Base-by-base conservation (phyloP, 306 rosid genomes). In the Canavalia gladiata region DNA sequence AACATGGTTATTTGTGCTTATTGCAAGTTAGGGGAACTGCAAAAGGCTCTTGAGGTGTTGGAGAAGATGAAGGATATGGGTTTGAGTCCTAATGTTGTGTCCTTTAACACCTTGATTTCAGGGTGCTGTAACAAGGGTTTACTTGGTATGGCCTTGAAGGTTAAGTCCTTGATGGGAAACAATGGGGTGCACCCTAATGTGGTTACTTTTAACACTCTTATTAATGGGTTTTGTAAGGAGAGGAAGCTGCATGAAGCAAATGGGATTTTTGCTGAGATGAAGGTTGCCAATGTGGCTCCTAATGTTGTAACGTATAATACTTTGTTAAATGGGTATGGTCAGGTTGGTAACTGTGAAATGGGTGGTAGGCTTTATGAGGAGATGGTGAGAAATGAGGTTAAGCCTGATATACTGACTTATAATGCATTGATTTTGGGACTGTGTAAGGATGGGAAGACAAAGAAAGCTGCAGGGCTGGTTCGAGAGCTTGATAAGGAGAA, bases 361-460 rank as follows among this genome's bases (percentile, higher is more conserved):
- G 90, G 97, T 11, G 65, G 63, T 59, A 77, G 74, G 80, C 87
- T 92, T 87, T 85, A 52, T 37, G 97, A 92, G 83, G 97, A 95
- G 89, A 92, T 92, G 98, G 81, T 51, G 28, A 89, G 68, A 81
- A 75, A 84, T 79, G 78, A 66, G 76, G 91, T 92, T 73, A 87
- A 82, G 72, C 80, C 92, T 57, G 94, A 90, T 90, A 91, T 92
- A 41, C 74, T 92, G 81, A 95, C 95, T 49, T 91, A 89, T 76
- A 95, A 92, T 80, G 92, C 92, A 7, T 86, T 91, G 92, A 92
- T 92, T 83, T 84, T 90, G 85, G 98, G 97, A 58, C 77, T 89
- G n/a, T 95, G 97, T 81, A 95, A 88, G 85, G 89, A 86, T 65
- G 99, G 97, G 37, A 92, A 90, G 80, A 91, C 99, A 31, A 89